phyloP scores from a whole-genome alignment of 768 basidiomycete species.

The Termitomyces titanicus region DNA sequence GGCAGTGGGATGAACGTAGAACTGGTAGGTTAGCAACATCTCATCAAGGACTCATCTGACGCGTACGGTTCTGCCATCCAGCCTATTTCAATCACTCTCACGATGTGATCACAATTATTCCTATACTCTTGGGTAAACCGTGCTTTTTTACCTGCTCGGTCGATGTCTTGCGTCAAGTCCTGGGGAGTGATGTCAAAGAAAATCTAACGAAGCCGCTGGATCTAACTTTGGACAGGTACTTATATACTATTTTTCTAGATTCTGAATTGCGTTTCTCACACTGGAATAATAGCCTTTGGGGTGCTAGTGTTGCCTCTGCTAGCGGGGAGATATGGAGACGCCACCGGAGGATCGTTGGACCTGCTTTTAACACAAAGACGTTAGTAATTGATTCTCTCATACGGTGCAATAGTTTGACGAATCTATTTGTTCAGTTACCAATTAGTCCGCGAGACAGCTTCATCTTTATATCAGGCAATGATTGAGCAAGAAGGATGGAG shows the following conservation, averaged over 20 bases:
- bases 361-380: slow-evolving; percentile 29
- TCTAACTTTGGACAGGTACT: slow-evolving; percentile 4
- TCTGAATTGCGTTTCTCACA: neutral
- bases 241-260: neutral
- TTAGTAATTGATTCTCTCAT: slow-evolving; percentile 7
- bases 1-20: slow-evolving; percentile 10
- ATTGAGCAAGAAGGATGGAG: slow-evolving; percentile 22
- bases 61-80: slow-evolving; percentile 1
- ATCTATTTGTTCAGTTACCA: slow-evolving; percentile 15
- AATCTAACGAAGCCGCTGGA: slow-evolving; percentile 12
- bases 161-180: slow-evolving; percentile 21
- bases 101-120: slow-evolving; percentile 23
- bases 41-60: neutral
- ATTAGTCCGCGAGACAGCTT: slow-evolving; percentile 25
- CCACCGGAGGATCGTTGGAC: slow-evolving; percentile 29
- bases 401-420: neutral
- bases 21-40: neutral
- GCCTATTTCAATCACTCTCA: slow-evolving; percentile 22
- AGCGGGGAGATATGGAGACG: slow-evolving; percentile 30
- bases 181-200: slow-evolving; percentile 14
- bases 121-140: slow-evolving; percentile 14
- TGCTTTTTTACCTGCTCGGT: slow-evolving; percentile 19
- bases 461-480: slow-evolving; percentile 25
- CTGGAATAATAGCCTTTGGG: slow-evolving; percentile 22
- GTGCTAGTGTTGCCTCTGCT: slow-evolving; percentile 28